Evolutionary conservation across 768 basidiomycete species (phyloP), one percentile per base, ranked within the genome.

Genomic region (Crepidotus variabilis): DNA sequence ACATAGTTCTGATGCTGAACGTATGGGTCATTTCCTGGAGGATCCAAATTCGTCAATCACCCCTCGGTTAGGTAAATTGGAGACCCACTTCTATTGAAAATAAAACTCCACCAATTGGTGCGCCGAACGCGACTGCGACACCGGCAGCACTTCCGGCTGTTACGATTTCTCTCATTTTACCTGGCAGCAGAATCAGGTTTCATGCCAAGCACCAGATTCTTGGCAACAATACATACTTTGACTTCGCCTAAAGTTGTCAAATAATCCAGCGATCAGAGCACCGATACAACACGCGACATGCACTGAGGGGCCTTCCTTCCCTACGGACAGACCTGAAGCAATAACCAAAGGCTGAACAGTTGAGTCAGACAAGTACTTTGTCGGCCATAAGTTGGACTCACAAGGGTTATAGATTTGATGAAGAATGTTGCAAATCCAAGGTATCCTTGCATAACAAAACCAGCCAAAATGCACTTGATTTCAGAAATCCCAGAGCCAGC

Each of bases 401-500:
- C 97, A 65, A 99, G 73, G 6, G 95, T 94, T 35, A 99, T 75
- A 67, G 91, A 94, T 76, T 99, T 99, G 71, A 98, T 92, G 58
- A 87, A 78, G 61, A 98, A 88, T 1, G 97, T 98, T 67, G 87
- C 85, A 58, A 88, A 85, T 13, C 93, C 90, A 34, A 98, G 79
- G 71, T 89, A 99, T 0, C 94, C 94, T 69, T 97, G 87, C 90
- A 99, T 98, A 62, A 95, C 80, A 73, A 99, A 99, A 2, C 97
- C 97, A 8, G 92, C 92, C 28, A 99, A 76, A 63, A 98, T 98
- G 67, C 94, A 97, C 66, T 98, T 99, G 72, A 99, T 98, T 72
- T 99, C 97, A 20, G 95, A 93, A 49, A 99, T 98, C 51, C 97
- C 97, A 57, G 95, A 98, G 5, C 97, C 95, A 18, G 97, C 97